These are phyloP conservation scores for Fagopyrum homotropicum DNA, from an alignment of 148 eudicot species.

Conservation along the genomic window DNA sequence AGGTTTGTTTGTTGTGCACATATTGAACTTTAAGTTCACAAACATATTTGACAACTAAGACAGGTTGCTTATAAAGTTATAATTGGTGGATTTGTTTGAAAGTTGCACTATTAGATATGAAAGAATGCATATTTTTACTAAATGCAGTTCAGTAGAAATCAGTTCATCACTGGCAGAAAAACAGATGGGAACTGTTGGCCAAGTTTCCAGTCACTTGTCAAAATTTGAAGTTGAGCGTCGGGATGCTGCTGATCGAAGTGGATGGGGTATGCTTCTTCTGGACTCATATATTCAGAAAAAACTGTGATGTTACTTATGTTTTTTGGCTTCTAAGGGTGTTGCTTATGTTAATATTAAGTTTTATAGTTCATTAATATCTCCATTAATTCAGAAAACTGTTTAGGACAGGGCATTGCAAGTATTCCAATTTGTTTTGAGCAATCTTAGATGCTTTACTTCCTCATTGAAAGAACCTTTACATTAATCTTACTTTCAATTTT, in stretches of 20 bases:
- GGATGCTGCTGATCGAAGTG: conserved; percentile 81
- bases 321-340: too few relatives aligned
- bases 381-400: background rate
- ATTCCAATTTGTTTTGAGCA: background rate
- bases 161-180: conserved; percentile 81
- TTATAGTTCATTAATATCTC: background rate
- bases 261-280: conserved; percentile 62
- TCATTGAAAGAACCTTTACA: background rate
- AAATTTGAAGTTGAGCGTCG: conserved; percentile 81
- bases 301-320: background rate
- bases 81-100: background rate
- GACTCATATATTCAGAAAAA: background rate
- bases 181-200: conserved; percentile 81
- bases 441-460: background rate
- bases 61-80: background rate
- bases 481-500: background rate
- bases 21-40: background rate
- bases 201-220: conserved; percentile 70
- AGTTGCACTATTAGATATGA: background rate
- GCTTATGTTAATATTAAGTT: background rate
- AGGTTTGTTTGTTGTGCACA: background rate
- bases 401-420: background rate
- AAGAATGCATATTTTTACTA: conserved; percentile 8
- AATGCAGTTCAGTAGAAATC: conserved; percentile 89
- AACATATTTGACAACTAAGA: background rate